Conservation (phyloP, 2,329 filamentous ascomycete species). For the Fusarium sp. region DNA sequence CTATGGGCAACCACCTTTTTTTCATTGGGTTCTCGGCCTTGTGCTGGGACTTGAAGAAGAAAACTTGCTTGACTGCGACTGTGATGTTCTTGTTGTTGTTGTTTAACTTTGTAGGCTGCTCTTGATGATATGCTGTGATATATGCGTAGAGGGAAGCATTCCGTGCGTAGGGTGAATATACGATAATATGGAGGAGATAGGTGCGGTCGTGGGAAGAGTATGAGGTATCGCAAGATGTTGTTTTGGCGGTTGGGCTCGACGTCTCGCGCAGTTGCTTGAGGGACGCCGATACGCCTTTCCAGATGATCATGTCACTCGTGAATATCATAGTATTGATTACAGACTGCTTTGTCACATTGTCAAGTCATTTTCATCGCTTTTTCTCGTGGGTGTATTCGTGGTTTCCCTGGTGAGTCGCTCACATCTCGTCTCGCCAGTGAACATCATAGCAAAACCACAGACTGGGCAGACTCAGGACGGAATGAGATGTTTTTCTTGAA, state of each 20-base stretch:
- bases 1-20: background rate
- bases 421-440: background rate
- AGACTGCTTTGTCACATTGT: background rate
- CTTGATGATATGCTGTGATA: background rate
- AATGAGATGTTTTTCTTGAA: background rate
- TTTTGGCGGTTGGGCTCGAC: background rate
- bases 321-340: background rate
- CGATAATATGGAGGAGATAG: fast-evolving
- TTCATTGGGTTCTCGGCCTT: slow-evolving; percentile 33
- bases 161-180: background rate
- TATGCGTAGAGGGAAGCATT: background rate
- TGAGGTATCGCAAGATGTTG: background rate
- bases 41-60: slow-evolving; percentile 36
- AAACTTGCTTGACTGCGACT: background rate
- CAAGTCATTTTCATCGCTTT: fast-evolving
- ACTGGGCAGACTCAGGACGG: background rate
- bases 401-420: background rate
- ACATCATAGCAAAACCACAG: background rate
- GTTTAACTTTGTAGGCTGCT: background rate
- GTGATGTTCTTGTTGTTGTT: background rate
- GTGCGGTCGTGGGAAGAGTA: fast-evolving
- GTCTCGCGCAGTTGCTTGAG: background rate
- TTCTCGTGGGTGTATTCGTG: fast-evolving
- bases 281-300: background rate
- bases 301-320: background rate